These are phyloP conservation scores for Lipomyces spencermartinsiae DNA, from an alignment of 805 yeast genomes.

Conservation along the genomic window DNA sequence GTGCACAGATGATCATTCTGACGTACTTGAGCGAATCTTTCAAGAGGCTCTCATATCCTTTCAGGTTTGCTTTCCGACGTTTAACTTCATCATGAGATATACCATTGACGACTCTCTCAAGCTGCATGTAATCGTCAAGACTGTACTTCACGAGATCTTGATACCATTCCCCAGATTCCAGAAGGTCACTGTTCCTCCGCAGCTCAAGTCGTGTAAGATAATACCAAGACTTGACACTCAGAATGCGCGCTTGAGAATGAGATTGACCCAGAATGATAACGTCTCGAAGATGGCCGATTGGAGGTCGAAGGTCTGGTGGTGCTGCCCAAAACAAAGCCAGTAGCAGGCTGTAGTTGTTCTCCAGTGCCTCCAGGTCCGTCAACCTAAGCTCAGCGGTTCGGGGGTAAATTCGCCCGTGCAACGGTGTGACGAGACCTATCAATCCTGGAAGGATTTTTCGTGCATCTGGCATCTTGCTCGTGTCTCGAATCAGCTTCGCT, in stretches of 20 bases:
- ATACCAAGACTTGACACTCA: constrained; percentile 42
- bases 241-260: constrained; percentile 40
- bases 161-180: constrained; percentile 37
- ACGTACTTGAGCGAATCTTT: constrained; percentile 30
- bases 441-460: constrained; percentile 32
- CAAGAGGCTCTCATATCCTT: constrained; percentile 29
- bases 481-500: constrained; percentile 30
- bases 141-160: constrained; percentile 28
- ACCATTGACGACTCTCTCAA: constrained; percentile 26
- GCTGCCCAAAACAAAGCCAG: constrained; percentile 41
- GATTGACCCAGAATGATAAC: constrained; percentile 38
- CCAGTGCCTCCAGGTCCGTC: constrained; percentile 39
- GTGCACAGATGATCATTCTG: constrained; percentile 18
- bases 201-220: constrained; percentile 32
- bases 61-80: constrained; percentile 22
- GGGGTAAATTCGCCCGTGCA: constrained; percentile 39
- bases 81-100: constrained; percentile 20
- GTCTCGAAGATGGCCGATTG: constrained; percentile 38
- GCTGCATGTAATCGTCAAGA: constrained; percentile 32
- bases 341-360: constrained; percentile 39
- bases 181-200: constrained; percentile 10
- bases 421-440: constrained; percentile 41
- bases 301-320: constrained; percentile 37
- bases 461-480: constrained; percentile 13
- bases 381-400: constrained; percentile 33